Conservation (phyloP, 257 asterid genomes). For the Scutellaria baicalensis region DNA sequence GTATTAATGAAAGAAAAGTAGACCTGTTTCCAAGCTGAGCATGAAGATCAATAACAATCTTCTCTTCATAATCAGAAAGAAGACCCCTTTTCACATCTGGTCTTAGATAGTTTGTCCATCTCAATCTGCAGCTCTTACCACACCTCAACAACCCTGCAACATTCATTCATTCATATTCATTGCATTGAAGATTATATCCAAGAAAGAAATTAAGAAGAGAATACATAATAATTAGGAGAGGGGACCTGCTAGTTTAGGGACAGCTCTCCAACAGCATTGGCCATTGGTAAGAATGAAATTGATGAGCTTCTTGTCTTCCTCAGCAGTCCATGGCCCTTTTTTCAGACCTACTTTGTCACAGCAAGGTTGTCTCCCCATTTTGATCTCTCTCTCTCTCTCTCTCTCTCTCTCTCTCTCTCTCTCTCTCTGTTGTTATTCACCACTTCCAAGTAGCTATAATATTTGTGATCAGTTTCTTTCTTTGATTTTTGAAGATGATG, state of each 20-base stretch:
- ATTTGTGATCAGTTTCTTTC: background rate
- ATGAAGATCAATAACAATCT: slow-evolving; percentile 94
- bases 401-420: too few relatives aligned
- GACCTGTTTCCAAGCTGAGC: slow-evolving; percentile 98
- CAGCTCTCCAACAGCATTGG: slow-evolving; percentile 99
- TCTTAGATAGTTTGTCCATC: slow-evolving; percentile 92
- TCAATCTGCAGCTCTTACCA: slow-evolving; percentile 90
- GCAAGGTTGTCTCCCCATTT: slow-evolving; percentile 85
- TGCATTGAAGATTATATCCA: too few relatives aligned
- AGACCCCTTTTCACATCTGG: slow-evolving; percentile 95
- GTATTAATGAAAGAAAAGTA: too few relatives aligned
- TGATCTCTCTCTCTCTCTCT: too few relatives aligned
- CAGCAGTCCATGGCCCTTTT: slow-evolving; percentile 97
- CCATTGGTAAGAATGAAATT: slow-evolving; percentile 74
- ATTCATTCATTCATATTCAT: too few relatives aligned
- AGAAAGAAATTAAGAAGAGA: too few relatives aligned
- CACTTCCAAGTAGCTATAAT: background rate
- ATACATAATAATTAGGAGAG: too few relatives aligned
- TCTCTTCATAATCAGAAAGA: slow-evolving; percentile 81
- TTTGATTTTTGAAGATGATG: background rate
- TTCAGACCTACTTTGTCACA: slow-evolving; percentile 93
- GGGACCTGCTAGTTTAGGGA: slow-evolving; percentile 96
- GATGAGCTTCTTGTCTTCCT: slow-evolving; percentile 82
- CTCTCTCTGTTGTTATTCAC: background rate
- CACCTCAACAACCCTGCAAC: slow-evolving; percentile 77